Conservation (phyloP, 176 grass and related monocot species). For the Paspalum notatum region DNA sequence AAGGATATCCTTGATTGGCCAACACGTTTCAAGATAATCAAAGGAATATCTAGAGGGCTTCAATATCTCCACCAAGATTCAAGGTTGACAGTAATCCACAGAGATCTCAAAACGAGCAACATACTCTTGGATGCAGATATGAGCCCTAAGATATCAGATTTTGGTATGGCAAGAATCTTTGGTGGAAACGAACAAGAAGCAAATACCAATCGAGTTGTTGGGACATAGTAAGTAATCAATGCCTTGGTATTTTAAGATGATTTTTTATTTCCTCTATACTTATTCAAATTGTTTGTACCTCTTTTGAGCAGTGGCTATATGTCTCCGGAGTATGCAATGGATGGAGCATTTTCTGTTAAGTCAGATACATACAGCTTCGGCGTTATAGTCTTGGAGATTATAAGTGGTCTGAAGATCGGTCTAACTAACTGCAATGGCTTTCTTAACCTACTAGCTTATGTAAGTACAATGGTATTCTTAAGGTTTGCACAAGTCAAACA, state of each 20-base stretch:
- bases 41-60: conserved; percentile 58
- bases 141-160: conserved; percentile 70
- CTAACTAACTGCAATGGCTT: neutral
- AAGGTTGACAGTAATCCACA: conserved; percentile 51
- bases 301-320: conserved; percentile 49
- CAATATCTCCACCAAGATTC: conserved; percentile 68
- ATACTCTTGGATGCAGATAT: conserved; percentile 52
- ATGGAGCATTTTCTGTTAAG: conserved; percentile 55
- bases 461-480: conserved; percentile 10
- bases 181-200: conserved; percentile 39
- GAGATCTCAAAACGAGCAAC: conserved; percentile 62
- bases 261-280: neutral
- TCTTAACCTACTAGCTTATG: conserved; percentile 44
- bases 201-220: conserved; percentile 51
- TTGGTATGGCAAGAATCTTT: conserved; percentile 68
- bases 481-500: neutral
- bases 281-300: neutral
- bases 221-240: conserved; percentile 55
- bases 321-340: conserved; percentile 74
- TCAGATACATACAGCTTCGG: conserved; percentile 58
- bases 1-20: conserved; percentile 46
- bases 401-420: conserved; percentile 56
- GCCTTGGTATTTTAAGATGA: neutral
- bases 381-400: conserved; percentile 58
- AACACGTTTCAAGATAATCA: conserved; percentile 51